A percentile compares a stretch with the other conserved stretches of the same genome.
Conservation (phyloP, 2,329 filamentous ascomycete genomes). For the Botrytis squamosa region DNA sequence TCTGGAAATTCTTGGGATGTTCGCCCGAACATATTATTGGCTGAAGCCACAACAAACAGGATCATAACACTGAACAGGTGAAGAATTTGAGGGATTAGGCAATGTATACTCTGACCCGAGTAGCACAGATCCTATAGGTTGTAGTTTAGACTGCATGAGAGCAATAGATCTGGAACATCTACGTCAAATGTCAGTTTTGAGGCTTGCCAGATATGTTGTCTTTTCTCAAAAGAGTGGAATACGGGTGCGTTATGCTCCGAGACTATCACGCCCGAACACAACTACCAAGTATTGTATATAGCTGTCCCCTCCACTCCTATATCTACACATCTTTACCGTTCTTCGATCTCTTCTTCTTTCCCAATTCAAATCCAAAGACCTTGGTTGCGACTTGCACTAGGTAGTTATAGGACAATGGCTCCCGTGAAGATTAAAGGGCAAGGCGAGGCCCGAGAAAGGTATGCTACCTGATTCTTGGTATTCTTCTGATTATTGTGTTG, state of each 20-base stretch:
- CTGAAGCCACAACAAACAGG: not conserved
- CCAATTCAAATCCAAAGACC: not conserved
- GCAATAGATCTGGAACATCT: not conserved
- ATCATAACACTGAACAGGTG: not conserved
- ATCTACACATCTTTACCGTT: not conserved
- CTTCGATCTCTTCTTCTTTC: not conserved
- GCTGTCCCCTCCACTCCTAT: not conserved
- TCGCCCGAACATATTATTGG: not conserved
- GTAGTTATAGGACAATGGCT: not conserved
- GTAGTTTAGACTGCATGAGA: not conserved
- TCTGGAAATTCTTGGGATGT: no score
- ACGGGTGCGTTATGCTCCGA: not conserved
- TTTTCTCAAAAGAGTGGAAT: not conserved
- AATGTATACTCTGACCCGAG: not conserved
- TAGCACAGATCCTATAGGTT: not conserved
- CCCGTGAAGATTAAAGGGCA: not conserved
- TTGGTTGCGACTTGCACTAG: not conserved
- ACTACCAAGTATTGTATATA: not conserved
- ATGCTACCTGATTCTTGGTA: not conserved
- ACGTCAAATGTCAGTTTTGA: not conserved
- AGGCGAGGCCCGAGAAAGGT: not conserved
- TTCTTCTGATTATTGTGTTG: not conserved
- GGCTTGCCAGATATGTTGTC: not conserved
- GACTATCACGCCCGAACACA: not conserved
- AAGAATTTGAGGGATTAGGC: not conserved